Conservation (phyloP, 805 yeast genomes). For the Candida nanaspora region DNA sequence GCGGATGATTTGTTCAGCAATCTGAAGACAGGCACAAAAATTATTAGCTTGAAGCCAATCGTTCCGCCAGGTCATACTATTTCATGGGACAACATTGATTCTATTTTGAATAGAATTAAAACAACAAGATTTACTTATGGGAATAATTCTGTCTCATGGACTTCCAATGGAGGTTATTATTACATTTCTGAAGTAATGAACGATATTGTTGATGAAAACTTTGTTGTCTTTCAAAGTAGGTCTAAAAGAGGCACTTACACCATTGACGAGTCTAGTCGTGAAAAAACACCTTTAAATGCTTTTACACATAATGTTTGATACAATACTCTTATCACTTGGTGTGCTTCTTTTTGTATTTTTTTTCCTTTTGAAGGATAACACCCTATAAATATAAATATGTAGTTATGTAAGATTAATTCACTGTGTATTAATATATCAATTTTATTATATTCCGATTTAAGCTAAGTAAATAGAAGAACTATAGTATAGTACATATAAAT, state of each 20-base stretch:
- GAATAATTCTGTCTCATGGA: constrained; percentile 82
- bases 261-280: constrained; percentile 10
- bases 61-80: constrained; percentile 71
- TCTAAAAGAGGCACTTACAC: constrained; percentile 9
- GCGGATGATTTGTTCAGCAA: constrained; percentile 53
- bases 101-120: constrained; percentile 55
- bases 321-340: background rate
- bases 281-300: constrained; percentile 23
- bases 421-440: no score
- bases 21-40: constrained; percentile 65
- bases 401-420: no score
- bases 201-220: constrained; percentile 26
- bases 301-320: constrained; percentile 25
- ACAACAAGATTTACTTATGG: constrained; percentile 61
- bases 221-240: constrained; percentile 21
- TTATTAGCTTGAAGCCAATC: constrained; percentile 72
- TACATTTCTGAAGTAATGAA: constrained; percentile 61
- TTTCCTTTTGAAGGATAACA: background rate
- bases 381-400: background rate
- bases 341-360: background rate
- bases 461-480: no score
- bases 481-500: no score
- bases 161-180: constrained; percentile 73
- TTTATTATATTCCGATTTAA: no score
- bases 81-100: constrained; percentile 42